Evolutionary conservation across 2,329 filamentous ascomycete genomes (phyloP).

Genomic region (Fusarium sp.): DNA sequence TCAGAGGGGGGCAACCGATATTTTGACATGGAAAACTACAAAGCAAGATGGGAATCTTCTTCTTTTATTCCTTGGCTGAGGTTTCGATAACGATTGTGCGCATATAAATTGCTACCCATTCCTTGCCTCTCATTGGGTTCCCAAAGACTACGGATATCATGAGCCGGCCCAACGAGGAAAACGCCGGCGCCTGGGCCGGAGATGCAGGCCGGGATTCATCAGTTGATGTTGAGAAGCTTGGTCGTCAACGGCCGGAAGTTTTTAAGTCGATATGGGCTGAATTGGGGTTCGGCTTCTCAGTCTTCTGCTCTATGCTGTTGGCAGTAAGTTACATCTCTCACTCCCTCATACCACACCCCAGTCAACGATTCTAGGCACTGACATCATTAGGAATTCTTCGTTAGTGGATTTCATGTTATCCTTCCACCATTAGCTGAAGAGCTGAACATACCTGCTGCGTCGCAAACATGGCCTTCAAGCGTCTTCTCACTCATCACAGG

Average conservation of each 20-base stretch:
- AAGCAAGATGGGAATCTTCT: slow-evolving; percentile 20
- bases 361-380: not conserved
- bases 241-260: slow-evolving; percentile 43
- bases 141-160: slow-evolving; percentile 8
- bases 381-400: slow-evolving; percentile 45
- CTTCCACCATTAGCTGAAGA: slow-evolving; percentile 72
- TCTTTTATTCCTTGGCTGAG: not conserved
- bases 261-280: slow-evolving; percentile 45
- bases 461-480: slow-evolving; percentile 73
- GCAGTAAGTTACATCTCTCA: slow-evolving; percentile 31
- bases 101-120: not conserved
- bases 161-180: slow-evolving; percentile 35
- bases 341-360: not conserved
- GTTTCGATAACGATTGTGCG: not conserved
- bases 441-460: slow-evolving; percentile 72
- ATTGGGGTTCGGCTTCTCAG: slow-evolving; percentile 41
- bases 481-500: slow-evolving; percentile 70
- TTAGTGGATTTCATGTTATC: slow-evolving; percentile 57
- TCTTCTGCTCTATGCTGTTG: slow-evolving; percentile 45
- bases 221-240: slow-evolving; percentile 44
- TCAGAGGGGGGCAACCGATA: slow-evolving; percentile 17
- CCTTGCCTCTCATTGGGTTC: not conserved
- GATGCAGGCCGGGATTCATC: slow-evolving; percentile 12
- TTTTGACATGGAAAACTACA: slow-evolving; percentile 17
- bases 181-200: slow-evolving; percentile 6